These are phyloP conservation scores for Pythium insidiosum DNA, from an alignment of 352 stramenopile genomes.

Conservation along the genomic window DNA sequence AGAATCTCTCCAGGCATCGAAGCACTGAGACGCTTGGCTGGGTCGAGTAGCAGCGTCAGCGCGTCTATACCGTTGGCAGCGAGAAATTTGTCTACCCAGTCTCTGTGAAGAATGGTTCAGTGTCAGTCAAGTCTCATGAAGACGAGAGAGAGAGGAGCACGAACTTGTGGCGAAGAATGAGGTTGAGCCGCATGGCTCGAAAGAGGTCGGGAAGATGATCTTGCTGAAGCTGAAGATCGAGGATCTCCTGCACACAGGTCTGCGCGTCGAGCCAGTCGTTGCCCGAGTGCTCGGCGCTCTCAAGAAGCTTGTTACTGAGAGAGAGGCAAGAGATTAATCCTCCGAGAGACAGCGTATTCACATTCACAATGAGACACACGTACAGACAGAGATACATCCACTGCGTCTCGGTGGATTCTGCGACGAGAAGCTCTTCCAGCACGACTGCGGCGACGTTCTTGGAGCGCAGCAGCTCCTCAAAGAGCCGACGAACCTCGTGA, in stretches of 20 bases:
- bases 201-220: slow-evolving; percentile 41
- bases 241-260: slow-evolving; percentile 40
- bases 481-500: slow-evolving; percentile 27
- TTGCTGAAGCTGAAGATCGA: slow-evolving; percentile 23
- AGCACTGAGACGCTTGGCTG: slow-evolving; percentile 10
- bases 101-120: too few species aligned
- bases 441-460: slow-evolving; percentile 19
- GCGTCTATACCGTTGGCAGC: slow-evolving; percentile 28
- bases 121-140: too few species aligned
- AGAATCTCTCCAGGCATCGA: slow-evolving; percentile 31
- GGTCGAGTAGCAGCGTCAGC: slow-evolving; percentile 27
- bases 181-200: slow-evolving; percentile 53
- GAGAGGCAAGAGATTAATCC: slow-evolving; percentile 1
- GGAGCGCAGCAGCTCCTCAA: slow-evolving; percentile 32
- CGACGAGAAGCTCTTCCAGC: slow-evolving; percentile 26
- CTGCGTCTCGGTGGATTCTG: slow-evolving; percentile 49
- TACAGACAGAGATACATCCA: slow-evolving; percentile 69
- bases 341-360: neutral
- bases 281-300: slow-evolving; percentile 14
- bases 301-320: slow-evolving; percentile 33
- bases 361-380: slow-evolving; percentile 8
- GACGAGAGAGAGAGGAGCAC: neutral
- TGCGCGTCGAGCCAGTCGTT: slow-evolving; percentile 43
- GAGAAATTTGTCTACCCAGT: slow-evolving; percentile 52
- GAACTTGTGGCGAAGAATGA: slow-evolving; percentile 40